Evolutionary conservation across 2,329 filamentous ascomycete species (phyloP).

Genomic region (Massarina eburnea): DNA sequence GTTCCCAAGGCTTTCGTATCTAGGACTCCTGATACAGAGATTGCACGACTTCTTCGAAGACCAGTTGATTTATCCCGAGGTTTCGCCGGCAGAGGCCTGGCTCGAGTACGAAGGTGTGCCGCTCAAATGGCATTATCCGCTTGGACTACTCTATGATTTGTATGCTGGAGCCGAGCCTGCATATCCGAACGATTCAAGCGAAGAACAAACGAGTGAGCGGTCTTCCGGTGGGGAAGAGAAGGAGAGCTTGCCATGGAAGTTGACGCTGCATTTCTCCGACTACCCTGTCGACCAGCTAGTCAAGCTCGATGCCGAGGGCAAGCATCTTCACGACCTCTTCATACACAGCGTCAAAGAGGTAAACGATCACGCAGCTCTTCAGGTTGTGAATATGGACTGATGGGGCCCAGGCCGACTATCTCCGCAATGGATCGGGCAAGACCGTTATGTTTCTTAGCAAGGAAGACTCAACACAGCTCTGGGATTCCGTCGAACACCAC

Average conservation of each 20-base stretch:
- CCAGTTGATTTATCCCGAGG: constrained; percentile 60
- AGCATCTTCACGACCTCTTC: constrained; percentile 64
- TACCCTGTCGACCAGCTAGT: constrained; percentile 62
- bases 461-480: constrained; percentile 78
- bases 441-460: constrained; percentile 88
- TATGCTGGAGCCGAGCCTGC: constrained; percentile 61
- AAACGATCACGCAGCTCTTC: constrained; percentile 7
- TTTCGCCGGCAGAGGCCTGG: constrained; percentile 58
- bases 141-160: constrained; percentile 70
- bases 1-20: constrained; percentile 67
- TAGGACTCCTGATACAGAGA: constrained; percentile 64
- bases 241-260: constrained; percentile 58
- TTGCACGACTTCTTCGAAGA: constrained; percentile 64
- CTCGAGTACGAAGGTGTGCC: constrained; percentile 69
- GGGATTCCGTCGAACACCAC: constrained; percentile 77
- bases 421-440: constrained; percentile 84
- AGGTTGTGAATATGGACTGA: constrained; percentile 2
- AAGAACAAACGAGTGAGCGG: constrained; percentile 15
- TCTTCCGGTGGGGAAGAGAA: constrained; percentile 22
- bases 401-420: constrained; percentile 68
- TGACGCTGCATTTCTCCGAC: constrained; percentile 63
- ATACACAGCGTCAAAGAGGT: constrained; percentile 71
- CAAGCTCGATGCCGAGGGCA: constrained; percentile 56
- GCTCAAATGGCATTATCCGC: constrained; percentile 71
- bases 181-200: constrained; percentile 18